Evolutionary conservation across 129 eudicot species (phyloP).

Genomic region (Chrysanthemum seticuspe): DNA sequence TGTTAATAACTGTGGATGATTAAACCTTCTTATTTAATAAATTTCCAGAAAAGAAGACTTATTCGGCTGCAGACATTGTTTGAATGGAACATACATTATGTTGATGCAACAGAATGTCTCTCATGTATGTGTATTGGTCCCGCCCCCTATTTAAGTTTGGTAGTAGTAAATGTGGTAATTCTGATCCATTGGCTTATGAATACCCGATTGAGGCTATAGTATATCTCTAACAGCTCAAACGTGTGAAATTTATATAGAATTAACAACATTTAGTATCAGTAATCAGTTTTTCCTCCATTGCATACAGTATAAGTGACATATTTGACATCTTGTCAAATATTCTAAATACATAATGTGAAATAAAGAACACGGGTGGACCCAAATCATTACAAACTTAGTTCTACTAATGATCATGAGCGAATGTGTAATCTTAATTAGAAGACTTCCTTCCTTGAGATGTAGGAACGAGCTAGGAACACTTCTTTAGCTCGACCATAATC

Average conservation of each 20-base stretch:
- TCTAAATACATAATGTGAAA: neutral
- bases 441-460: slow-evolving; percentile 1
- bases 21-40: neutral
- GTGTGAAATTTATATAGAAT: too few relatives aligned
- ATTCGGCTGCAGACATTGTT: slow-evolving; percentile 64
- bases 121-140: slow-evolving; percentile 44
- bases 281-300: neutral
- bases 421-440: slow-evolving; percentile 8
- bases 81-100: slow-evolving; percentile 85
- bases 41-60: slow-evolving; percentile 79
- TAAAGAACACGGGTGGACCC: neutral
- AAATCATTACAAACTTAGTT: neutral
- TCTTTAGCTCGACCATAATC: slow-evolving; percentile 5
- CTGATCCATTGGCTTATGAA: too few relatives aligned
- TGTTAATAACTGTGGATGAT: neutral
- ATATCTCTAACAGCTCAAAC: too few relatives aligned
- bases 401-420: slow-evolving; percentile 1
- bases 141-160: neutral
- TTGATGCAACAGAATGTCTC: slow-evolving; percentile 79
- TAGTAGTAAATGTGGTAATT: neutral
- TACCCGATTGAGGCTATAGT: too few relatives aligned
- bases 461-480: slow-evolving; percentile 15
- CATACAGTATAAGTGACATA: neutral
- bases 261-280: neutral
- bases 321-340: neutral